Percentiles rank a stretch among this genome's conserved stretches.
These are phyloP conservation scores for Malus sieversii DNA, from an alignment of 306 rosid species.

Conservation along the genomic window DNA sequence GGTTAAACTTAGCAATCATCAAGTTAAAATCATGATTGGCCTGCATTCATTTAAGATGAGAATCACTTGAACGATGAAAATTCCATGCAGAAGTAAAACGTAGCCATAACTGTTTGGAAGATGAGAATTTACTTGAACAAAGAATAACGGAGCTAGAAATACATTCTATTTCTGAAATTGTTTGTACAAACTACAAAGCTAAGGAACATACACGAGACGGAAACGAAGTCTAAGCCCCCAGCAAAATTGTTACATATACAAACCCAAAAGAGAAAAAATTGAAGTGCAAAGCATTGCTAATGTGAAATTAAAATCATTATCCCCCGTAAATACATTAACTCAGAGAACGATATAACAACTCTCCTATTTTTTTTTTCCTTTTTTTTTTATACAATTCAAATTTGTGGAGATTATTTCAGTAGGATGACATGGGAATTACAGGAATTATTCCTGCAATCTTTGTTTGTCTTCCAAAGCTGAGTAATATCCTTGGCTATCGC, in stretches of 20 bases:
- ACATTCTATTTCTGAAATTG: slow-evolving; percentile 13
- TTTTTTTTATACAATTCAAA: neutral
- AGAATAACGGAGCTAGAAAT: slow-evolving; percentile 4
- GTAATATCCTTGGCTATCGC: slow-evolving; percentile 57
- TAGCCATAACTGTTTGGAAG: neutral
- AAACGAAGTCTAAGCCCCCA: slow-evolving; percentile 11
- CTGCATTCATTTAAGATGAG: neutral
- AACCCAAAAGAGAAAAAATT: slow-evolving; percentile 22
- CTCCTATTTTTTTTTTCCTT: neutral
- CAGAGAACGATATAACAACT: neutral
- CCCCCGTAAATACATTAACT: slow-evolving; percentile 11
- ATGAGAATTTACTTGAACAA: neutral
- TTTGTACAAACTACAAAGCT: slow-evolving; percentile 18
- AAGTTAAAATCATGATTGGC: too few relatives aligned
- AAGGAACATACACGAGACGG: neutral
- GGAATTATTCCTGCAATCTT: slow-evolving; percentile 15
- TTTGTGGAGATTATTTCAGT: slow-evolving; percentile 18
- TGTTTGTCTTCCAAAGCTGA: slow-evolving; percentile 39
- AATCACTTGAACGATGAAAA: neutral
- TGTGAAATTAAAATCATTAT: neutral
- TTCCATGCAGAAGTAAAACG: neutral
- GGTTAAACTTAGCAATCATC: too few relatives aligned
- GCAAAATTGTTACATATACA: slow-evolving; percentile 42
- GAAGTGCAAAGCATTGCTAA: slow-evolving; percentile 1
- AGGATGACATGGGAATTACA: slow-evolving; percentile 44